Evolutionary conservation across 768 basidiomycete species (phyloP).

Genomic region (Lactarius hengduanensis): DNA sequence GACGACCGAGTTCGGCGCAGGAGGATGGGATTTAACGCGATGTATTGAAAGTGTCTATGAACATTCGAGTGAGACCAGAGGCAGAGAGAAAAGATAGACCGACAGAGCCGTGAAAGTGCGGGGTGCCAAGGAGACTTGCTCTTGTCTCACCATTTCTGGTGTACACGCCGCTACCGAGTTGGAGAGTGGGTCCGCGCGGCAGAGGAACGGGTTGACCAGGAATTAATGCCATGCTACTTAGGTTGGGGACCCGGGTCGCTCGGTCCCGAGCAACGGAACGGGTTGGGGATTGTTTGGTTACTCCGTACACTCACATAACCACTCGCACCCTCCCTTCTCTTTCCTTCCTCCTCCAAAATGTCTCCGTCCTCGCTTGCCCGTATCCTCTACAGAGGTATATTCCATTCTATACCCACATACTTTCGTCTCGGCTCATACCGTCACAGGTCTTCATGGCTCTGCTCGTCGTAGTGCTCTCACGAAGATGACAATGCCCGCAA

Average conservation of each 20-base stretch:
- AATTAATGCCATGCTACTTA: slow-evolving; percentile 44
- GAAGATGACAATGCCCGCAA: slow-evolving; percentile 95
- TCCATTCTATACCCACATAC: slow-evolving; percentile 61
- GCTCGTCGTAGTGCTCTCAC: slow-evolving; percentile 74
- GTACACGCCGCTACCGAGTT: slow-evolving; percentile 68
- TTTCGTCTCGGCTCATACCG: slow-evolving; percentile 37
- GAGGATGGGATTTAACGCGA: slow-evolving; percentile 69
- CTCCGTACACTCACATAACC: slow-evolving; percentile 32
- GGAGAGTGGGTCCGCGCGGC: slow-evolving; percentile 53
- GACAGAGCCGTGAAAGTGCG: slow-evolving; percentile 63
- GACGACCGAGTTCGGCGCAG: slow-evolving; percentile 69
- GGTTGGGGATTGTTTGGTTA: slow-evolving; percentile 28
- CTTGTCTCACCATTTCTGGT: slow-evolving; percentile 58
- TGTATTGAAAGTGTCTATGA: slow-evolving; percentile 59
- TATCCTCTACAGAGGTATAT: slow-evolving; percentile 65
- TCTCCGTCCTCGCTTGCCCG: slow-evolving; percentile 57
- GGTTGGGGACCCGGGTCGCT: background rate
- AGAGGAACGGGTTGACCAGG: slow-evolving; percentile 77
- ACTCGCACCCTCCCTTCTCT: slow-evolving; percentile 5
- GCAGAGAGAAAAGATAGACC: slow-evolving; percentile 42
- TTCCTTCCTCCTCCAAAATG: slow-evolving; percentile 42
- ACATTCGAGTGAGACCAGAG: slow-evolving; percentile 29
- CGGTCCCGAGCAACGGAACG: slow-evolving; percentile 3
- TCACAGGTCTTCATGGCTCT: slow-evolving; percentile 78
- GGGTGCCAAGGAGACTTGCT: slow-evolving; percentile 69